A percentile compares a stretch with the other conserved stretches of the same genome.
Conservation (phyloP, 805 yeast species). For the Candida bentonensis region DNA sequence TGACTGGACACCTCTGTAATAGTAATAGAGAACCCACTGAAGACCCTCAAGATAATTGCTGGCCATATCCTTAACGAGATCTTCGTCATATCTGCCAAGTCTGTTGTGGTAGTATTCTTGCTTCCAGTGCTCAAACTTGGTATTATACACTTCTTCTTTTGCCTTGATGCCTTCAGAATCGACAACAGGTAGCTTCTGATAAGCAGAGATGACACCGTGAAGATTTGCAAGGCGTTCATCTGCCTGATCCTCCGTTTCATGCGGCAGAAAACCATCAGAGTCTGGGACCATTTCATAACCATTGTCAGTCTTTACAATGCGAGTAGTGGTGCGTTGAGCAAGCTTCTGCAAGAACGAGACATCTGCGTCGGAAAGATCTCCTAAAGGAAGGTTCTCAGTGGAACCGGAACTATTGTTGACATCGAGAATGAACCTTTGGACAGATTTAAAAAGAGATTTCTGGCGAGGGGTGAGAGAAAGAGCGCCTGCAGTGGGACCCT, state of each 20-base stretch:
- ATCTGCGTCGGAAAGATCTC: slow-evolving; percentile 14
- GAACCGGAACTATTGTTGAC: slow-evolving; percentile 11
- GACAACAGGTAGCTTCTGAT: slow-evolving; percentile 19
- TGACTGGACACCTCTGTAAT: slow-evolving; percentile 80
- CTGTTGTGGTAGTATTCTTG: slow-evolving; percentile 75
- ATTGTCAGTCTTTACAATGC: slow-evolving; percentile 11
- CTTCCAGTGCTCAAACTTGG: slow-evolving; percentile 72
- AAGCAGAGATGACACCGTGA: slow-evolving; percentile 33
- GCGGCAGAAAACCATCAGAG: slow-evolving; percentile 59
- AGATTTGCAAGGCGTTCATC: slow-evolving; percentile 46
- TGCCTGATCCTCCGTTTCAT: slow-evolving; percentile 47
- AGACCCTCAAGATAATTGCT: slow-evolving; percentile 84
- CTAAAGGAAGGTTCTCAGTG: slow-evolving; percentile 6
- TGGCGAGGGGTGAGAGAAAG: slow-evolving; percentile 40
- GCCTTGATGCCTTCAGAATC: slow-evolving; percentile 22
- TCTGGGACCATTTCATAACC: slow-evolving; percentile 18
- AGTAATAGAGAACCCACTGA: slow-evolving; percentile 92
- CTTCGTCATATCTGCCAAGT: slow-evolving; percentile 43
- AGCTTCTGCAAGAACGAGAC: slow-evolving; percentile 13
- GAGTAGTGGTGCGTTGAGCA: slow-evolving; percentile 16
- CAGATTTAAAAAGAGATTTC: slow-evolving; percentile 42
- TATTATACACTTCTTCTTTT: slow-evolving; percentile 52
- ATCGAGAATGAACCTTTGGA: slow-evolving; percentile 34
- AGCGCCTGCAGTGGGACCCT: slow-evolving; percentile 54
- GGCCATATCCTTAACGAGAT: slow-evolving; percentile 45